Evolutionary conservation across 73 alveolate genomes (phyloP).

Genomic region (Vitrella brassicaformis): DNA sequence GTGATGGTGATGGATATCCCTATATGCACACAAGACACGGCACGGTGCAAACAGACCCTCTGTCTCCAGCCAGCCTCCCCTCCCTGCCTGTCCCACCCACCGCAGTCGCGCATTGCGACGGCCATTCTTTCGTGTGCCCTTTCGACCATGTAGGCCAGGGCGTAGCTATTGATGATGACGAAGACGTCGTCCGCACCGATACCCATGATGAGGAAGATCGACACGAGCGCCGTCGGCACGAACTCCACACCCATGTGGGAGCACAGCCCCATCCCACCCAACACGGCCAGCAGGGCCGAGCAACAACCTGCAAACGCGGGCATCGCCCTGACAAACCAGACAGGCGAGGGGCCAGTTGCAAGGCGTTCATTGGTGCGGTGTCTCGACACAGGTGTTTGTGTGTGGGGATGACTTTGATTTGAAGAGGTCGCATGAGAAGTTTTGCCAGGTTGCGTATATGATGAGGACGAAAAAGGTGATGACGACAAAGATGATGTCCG

Average conservation of each 20-base stretch:
- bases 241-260: not conserved
- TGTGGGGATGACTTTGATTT: not conserved
- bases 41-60: too few relatives aligned
- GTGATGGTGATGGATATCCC: constrained; percentile 15
- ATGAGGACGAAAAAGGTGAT: not conserved
- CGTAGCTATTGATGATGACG: constrained; percentile 1
- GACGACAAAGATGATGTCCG: not conserved
- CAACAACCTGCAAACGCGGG: not conserved
- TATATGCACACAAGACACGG: too few relatives aligned
- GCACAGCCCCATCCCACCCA: not conserved
- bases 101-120: not conserved
- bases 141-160: not conserved
- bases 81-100: too few relatives aligned
- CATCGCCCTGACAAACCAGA: not conserved
- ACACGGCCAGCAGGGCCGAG: not conserved
- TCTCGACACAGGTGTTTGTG: not conserved
- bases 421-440: not conserved
- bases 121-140: constrained; percentile 7
- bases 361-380: not conserved
- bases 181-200: constrained; percentile 22
- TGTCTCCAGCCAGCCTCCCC: too few relatives aligned
- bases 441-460: not conserved
- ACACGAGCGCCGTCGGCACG: not conserved
- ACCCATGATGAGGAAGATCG: constrained; percentile 13
- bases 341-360: not conserved